Conservation (phyloP, 148 eudicot species). For the Chenopodium formosanum region DNA sequence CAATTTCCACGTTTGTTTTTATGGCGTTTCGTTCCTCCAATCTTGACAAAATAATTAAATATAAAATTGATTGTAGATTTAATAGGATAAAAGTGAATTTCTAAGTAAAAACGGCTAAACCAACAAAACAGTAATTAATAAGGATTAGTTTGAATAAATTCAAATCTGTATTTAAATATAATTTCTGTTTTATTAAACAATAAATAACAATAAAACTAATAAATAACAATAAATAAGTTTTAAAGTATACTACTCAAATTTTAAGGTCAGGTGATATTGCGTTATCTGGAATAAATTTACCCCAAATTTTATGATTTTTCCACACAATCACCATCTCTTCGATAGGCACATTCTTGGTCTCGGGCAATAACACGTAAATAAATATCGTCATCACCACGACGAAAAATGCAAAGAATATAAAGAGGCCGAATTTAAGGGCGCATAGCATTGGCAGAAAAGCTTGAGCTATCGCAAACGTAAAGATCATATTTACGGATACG, state of each 20-base stretch:
- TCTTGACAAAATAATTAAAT: no score
- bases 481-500: conserved; percentile 64
- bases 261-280: not conserved
- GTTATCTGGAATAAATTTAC: conserved; percentile 35
- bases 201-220: no score
- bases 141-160: no score
- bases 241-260: not conserved
- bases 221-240: no score
- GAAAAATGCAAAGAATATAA: conserved; percentile 55
- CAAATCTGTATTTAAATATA: no score
- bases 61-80: no score
- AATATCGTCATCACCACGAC: conserved; percentile 50
- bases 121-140: no score
- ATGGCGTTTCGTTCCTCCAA: no score
- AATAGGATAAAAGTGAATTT: no score
- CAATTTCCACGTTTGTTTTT: no score
- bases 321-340: conserved; percentile 59
- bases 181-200: no score
- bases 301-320: conserved; percentile 59
- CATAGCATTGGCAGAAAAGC: conserved; percentile 55
- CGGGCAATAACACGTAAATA: conserved; percentile 53
- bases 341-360: conserved; percentile 62
- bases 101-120: no score
- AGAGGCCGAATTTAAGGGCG: conserved; percentile 57
- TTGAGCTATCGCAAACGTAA: conserved; percentile 58